A percentile compares a stretch with the other conserved stretches of the same genome.
Evolutionary conservation across 371 early-diverging fungal species (phyloP).

Genomic region (Mucor circinelloides): DNA sequence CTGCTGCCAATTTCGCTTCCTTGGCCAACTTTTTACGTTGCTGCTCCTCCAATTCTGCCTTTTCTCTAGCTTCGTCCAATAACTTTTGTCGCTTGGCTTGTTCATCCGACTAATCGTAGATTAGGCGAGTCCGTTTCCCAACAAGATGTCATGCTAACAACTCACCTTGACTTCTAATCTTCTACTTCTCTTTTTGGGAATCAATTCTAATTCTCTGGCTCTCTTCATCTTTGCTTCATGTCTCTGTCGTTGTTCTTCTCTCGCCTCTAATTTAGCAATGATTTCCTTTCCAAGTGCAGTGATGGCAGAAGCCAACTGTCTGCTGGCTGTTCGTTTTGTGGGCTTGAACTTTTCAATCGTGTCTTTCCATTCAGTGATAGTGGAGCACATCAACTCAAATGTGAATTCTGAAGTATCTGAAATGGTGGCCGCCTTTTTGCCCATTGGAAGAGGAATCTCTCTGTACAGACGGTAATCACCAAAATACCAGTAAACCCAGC

Average conservation of each 20-base stretch:
- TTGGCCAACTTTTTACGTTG: conserved; percentile 1
- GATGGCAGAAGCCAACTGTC: conserved; percentile 2
- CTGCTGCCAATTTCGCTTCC: not conserved
- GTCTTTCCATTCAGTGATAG: conserved; percentile 17
- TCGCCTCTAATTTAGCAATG: conserved; percentile 13
- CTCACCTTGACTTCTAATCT: conserved; percentile 28
- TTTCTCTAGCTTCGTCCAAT: conserved; percentile 2
- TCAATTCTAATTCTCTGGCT: conserved; percentile 17
- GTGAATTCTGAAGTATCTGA: conserved; percentile 10
- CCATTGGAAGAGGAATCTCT: conserved; percentile 21
- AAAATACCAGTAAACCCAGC: conserved; percentile 32
- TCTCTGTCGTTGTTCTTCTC: conserved; percentile 3
- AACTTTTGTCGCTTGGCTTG: conserved; percentile 14
- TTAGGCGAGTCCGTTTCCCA: not conserved
- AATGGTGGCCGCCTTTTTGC: conserved; percentile 6
- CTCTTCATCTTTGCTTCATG: conserved; percentile 16
- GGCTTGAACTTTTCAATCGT: not conserved
- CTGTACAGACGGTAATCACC: conserved; percentile 22
- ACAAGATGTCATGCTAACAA: not conserved
- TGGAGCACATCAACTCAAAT: conserved; percentile 25
- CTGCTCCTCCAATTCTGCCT: conserved; percentile 4
- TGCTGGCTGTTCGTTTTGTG: not conserved
- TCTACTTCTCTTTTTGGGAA: conserved; percentile 30
- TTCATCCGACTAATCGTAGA: conserved; percentile 17
- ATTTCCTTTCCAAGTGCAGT: conserved; percentile 2